phyloP scores from a whole-genome alignment of 768 basidiomycete species.

The Tulasnella sp. region DNA sequence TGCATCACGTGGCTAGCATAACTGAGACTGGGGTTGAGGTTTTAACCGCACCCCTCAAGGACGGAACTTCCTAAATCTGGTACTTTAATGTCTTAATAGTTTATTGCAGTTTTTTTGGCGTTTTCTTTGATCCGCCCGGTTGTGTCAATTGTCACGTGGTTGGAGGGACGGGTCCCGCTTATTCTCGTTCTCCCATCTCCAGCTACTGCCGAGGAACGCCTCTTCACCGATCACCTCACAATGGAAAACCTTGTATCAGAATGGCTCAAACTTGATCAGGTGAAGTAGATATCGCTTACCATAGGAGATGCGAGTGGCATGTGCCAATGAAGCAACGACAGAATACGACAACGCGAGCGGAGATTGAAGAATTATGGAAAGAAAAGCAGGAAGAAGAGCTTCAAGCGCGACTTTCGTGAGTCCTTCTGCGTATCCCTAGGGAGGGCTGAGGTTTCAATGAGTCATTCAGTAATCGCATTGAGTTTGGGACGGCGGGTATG shows the following conservation, averaged over 20 bases:
- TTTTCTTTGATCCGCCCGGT: not conserved
- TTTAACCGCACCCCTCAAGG: slow-evolving; percentile 42
- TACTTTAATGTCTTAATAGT: not conserved
- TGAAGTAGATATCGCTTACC: not conserved
- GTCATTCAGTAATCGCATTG: slow-evolving; percentile 40
- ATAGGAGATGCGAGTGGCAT: not conserved
- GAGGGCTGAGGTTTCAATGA: slow-evolving; percentile 2
- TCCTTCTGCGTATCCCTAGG: slow-evolving; percentile 17
- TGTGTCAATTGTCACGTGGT: not conserved
- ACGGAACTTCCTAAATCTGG: not conserved
- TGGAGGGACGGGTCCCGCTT: not conserved
- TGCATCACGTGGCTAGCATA: slow-evolving; percentile 42
- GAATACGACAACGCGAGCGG: slow-evolving; percentile 21
- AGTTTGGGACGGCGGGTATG: slow-evolving; percentile 74
- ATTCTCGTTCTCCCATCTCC: not conserved
- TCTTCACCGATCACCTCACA: not conserved
- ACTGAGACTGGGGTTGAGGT: slow-evolving; percentile 87
- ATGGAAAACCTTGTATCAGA: slow-evolving; percentile 2
- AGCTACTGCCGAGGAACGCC: no score
- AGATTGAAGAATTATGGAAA: slow-evolving; percentile 20
- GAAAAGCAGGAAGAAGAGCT: slow-evolving; percentile 17
- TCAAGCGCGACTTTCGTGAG: slow-evolving; percentile 17
- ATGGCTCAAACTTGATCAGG: slow-evolving; percentile 16
- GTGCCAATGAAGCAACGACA: not conserved
- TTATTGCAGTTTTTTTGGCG: not conserved